Evolutionary conservation across 371 early-diverging fungal species (phyloP).

Genomic region (Mucor irregularis): DNA sequence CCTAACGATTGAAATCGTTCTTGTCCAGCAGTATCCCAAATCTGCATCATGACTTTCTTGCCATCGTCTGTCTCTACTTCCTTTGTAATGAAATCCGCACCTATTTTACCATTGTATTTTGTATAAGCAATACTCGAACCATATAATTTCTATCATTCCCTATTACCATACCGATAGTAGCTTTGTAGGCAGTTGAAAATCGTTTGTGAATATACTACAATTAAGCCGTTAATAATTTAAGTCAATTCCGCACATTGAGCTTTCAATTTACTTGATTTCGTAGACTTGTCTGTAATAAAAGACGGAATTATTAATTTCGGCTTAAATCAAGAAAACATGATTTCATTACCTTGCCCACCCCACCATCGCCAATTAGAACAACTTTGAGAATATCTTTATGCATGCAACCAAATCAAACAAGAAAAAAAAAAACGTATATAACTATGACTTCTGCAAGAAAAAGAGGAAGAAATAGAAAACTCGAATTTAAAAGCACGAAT

Average conservation of each 20-base stretch:
- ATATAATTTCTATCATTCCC: background rate
- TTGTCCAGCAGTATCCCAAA: constrained; percentile 92
- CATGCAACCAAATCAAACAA: constrained; percentile 12
- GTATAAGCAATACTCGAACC: background rate
- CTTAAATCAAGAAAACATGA: background rate
- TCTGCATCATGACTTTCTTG: constrained; percentile 61
- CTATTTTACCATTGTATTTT: constrained; percentile 6
- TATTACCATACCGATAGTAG: constrained; percentile 85
- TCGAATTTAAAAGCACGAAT: too few relatives aligned
- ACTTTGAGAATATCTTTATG: constrained; percentile 69
- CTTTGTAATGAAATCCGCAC: constrained; percentile 95
- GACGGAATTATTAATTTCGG: background rate
- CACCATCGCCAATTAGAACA: constrained; percentile 83
- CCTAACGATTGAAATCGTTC: constrained; percentile 97
- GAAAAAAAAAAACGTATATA: background rate
- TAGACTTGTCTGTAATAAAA: constrained; percentile 52
- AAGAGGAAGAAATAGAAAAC: too few relatives aligned
- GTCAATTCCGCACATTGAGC: background rate
- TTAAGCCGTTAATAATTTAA: background rate
- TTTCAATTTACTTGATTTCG: constrained; percentile 49
- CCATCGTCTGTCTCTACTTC: constrained; percentile 80
- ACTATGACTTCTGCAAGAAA: too few relatives aligned
- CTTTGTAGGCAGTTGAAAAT: constrained; percentile 96
- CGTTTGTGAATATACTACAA: constrained; percentile 87
- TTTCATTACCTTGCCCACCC: constrained; percentile 74